phyloP scores from a whole-genome alignment of 2,329 filamentous ascomycete species.

The Byssothecium circinans region DNA sequence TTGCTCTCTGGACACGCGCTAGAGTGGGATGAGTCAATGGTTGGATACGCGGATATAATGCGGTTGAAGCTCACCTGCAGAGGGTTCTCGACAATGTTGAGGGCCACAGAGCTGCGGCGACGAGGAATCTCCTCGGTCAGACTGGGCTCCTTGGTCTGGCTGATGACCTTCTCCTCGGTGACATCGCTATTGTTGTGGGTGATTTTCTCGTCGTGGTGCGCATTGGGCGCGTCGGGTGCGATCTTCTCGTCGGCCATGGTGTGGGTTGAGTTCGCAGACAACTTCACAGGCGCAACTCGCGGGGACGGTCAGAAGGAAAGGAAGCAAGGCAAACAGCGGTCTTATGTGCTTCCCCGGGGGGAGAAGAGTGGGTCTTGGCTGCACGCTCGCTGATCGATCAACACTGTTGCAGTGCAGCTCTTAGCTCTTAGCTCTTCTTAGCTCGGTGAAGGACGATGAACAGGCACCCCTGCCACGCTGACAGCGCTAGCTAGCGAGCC shows the following conservation, averaged over 20 bases:
- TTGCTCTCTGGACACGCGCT: conserved; percentile 52
- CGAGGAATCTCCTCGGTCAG: conserved; percentile 13
- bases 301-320: not conserved
- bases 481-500: too few species aligned
- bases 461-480: too few species aligned
- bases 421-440: too few species aligned
- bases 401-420: too few species aligned
- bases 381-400: not conserved
- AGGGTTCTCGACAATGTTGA: conserved; percentile 54
- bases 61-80: conserved; percentile 42
- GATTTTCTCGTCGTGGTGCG: conserved; percentile 1
- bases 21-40: conserved; percentile 32
- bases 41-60: conserved; percentile 14
- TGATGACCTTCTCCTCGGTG: conserved; percentile 1
- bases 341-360: not conserved
- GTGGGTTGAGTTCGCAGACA: not conserved
- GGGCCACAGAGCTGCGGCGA: conserved; percentile 46
- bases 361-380: not conserved
- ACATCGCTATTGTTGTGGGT: not conserved
- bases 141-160: not conserved
- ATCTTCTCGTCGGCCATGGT: conserved; percentile 4
- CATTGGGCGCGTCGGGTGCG: not conserved
- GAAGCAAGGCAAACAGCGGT: not conserved
- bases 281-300: not conserved
- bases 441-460: too few species aligned